Conservation (phyloP, 805 yeast species). For the Diddensiella santjacobensis region DNA sequence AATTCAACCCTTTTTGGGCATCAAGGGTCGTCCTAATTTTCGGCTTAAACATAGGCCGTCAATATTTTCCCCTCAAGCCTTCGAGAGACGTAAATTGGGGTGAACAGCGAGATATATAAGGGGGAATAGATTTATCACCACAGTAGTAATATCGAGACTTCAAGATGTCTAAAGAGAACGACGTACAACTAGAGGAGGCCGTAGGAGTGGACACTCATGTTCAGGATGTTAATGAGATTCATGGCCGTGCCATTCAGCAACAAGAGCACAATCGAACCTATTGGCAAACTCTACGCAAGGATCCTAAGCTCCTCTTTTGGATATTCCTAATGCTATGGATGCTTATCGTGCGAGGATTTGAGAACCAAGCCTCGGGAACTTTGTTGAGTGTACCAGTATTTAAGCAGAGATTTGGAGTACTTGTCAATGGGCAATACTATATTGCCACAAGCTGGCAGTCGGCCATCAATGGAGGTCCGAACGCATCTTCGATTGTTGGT, state of each 20-base stretch:
- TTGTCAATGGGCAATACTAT: conserved; percentile 7
- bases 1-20: neutral
- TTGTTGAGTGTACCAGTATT: conserved; percentile 12
- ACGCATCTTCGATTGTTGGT: conserved; percentile 11
- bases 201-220: conserved; percentile 1
- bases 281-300: conserved; percentile 4
- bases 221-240: conserved; percentile 3
- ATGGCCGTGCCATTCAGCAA: conserved; percentile 5
- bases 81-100: neutral
- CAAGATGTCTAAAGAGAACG: neutral
- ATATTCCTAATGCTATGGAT: conserved; percentile 12
- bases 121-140: no score
- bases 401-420: conserved; percentile 10
- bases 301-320: conserved; percentile 14
- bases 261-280: conserved; percentile 4
- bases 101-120: neutral
- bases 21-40: neutral
- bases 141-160: neutral
- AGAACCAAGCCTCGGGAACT: conserved; percentile 16
- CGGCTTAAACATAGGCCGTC: neutral
- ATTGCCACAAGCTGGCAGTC: conserved; percentile 18
- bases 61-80: neutral
- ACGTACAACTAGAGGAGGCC: neutral
- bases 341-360: conserved; percentile 15
- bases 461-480: conserved; percentile 17